Conservation (phyloP, 371 early-diverging fungal genomes). For the Actinomortierella wolfii region DNA sequence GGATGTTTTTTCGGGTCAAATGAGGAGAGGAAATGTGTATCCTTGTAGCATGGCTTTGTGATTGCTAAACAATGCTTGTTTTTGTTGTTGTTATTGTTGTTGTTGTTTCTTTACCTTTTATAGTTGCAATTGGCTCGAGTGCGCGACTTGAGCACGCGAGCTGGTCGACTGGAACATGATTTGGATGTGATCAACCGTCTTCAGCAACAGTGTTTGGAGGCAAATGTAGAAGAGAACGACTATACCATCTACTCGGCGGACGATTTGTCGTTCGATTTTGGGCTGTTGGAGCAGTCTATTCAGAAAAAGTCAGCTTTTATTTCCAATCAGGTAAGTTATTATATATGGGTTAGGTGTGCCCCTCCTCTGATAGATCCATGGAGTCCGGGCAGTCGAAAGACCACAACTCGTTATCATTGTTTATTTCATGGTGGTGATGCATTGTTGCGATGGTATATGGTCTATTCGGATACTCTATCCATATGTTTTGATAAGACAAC, state of each 20-base stretch:
- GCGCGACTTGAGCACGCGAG: conserved; percentile 52
- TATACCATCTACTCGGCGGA: conserved; percentile 89
- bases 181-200: conserved; percentile 64
- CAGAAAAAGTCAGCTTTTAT: conserved; percentile 89
- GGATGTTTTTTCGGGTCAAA: too few relatives aligned
- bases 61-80: not conserved
- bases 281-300: conserved; percentile 75
- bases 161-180: conserved; percentile 58
- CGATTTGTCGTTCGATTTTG: conserved; percentile 87
- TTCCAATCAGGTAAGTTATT: conserved; percentile 80
- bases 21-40: too few relatives aligned
- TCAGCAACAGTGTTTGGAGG: conserved; percentile 76
- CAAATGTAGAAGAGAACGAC: conserved; percentile 92
- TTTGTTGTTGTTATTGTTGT: not conserved
- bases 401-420: too few relatives aligned
- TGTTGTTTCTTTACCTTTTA: conserved; percentile 1
- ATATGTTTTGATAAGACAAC: too few relatives aligned
- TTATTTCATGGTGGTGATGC: too few relatives aligned
- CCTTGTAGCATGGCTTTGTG: too few relatives aligned
- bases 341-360: too few relatives aligned
- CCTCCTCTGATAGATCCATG: too few relatives aligned
- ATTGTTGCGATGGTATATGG: too few relatives aligned
- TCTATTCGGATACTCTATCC: too few relatives aligned
- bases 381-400: too few relatives aligned
- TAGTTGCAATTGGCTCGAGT: conserved; percentile 74